Evolutionary conservation across 2,329 filamentous ascomycete species (phyloP), one percentile per base, ranked within the genome.

Genomic region (Geosmithia flava): DNA sequence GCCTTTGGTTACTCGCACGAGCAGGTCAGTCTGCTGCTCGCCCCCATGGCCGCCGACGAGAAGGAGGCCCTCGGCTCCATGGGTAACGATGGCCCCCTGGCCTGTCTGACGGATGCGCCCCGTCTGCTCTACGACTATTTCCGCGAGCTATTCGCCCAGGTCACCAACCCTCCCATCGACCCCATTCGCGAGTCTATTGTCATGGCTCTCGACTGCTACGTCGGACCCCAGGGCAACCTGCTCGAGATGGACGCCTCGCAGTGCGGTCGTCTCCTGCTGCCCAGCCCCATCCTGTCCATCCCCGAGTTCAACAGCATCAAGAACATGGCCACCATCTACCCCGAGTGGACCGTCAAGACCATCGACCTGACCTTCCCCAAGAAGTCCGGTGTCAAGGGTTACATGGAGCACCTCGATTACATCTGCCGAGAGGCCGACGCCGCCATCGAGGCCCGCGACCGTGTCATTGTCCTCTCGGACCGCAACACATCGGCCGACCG

Each of bases 41-140:
- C 85, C 17, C 91, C 91, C 10, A 97, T 97, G 91, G 91, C 89
- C 50, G 89, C 89, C 20, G 91, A 97, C 60, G 95, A 94, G 51
- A 97, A 97, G 70, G 91, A 97, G 67, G 91, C 91, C 42, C 76
- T 97, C 48, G 91, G 91, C 41, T 97, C 91, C 51, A 97, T 97
- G 91, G 91, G 91, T 58, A 97, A 97, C 62, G 91, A 97, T 71
- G 87, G 87, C 43, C 91, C 91, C 42, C 73, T 97, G 53, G 91
- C 91, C 47, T 95, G 89, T 65, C 74, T 97, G 62, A 86, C 91
- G n/a, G 79, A 86, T 54, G 86, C 90, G 53, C 89, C 91, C 56
- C 86, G 90, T 56, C 74, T 95, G 48, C 78, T 96, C 19, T 95
- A 87, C 65, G 91, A 96, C 66, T 97, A 97, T 70, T 97, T 97